Percentiles rank a stretch among this genome's conserved stretches.
Conservation (phyloP, 306 rosid species). For the Geum urbanum region DNA sequence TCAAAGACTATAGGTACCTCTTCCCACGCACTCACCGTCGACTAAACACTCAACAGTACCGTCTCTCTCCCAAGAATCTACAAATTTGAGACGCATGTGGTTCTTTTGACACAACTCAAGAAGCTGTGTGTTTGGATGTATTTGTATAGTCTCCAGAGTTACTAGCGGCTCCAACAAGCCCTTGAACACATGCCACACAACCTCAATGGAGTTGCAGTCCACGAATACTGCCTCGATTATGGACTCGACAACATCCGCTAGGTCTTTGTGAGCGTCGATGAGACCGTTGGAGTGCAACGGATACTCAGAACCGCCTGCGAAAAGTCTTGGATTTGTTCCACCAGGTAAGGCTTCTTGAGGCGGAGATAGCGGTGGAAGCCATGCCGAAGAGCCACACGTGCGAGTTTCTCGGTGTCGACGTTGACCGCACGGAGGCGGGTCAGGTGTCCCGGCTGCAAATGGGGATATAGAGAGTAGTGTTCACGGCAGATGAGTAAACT, state of each 20-base stretch:
- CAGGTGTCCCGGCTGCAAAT: conserved; percentile 33
- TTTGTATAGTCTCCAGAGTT: conserved; percentile 22
- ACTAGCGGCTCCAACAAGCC: conserved; percentile 46
- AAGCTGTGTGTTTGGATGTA: conserved; percentile 43
- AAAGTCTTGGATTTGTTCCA: conserved; percentile 36
- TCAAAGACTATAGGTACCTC: conserved; percentile 21
- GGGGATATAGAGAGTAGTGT: conserved; percentile 37
- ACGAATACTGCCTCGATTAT: conserved; percentile 46
- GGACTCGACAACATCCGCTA: conserved; percentile 56
- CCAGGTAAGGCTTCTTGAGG: conserved; percentile 43
- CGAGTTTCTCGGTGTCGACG: conserved; percentile 60
- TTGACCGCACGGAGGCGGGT: conserved; percentile 50
- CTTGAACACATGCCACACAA: conserved; percentile 48
- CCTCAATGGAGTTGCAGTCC: conserved; percentile 39
- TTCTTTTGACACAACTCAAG: conserved; percentile 48
- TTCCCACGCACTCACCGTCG: conserved; percentile 33
- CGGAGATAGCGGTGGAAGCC: conserved; percentile 44
- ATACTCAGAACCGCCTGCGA: conserved; percentile 12
- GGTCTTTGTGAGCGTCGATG: conserved; percentile 40
- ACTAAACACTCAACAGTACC: conserved; percentile 26
- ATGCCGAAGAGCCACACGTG: conserved; percentile 51
- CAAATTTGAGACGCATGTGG: conserved; percentile 26
- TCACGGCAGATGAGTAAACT: conserved; percentile 35
- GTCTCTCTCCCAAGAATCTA: conserved; percentile 37
- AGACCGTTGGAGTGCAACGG: conserved; percentile 59